Evolutionary conservation across 306 rosid genomes (phyloP).

Genomic region (Hippophae gyantsensis): DNA sequence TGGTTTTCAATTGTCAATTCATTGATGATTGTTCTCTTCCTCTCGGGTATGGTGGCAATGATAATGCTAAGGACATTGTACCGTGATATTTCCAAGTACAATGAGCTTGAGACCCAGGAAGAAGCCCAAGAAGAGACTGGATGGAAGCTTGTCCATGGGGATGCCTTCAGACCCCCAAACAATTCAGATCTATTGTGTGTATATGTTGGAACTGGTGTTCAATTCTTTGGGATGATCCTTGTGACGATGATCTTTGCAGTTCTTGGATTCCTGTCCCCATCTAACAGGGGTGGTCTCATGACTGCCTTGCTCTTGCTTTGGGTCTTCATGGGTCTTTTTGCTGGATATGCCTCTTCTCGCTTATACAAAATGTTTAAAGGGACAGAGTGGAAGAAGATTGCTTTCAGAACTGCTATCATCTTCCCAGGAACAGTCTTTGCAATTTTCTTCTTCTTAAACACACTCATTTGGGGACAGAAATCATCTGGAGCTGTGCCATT

Average conservation of each 20-base stretch:
- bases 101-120: slow-evolving; percentile 96
- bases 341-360: slow-evolving; percentile 83
- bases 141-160: slow-evolving; percentile 99
- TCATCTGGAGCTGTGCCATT: slow-evolving; percentile 99
- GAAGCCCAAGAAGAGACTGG: slow-evolving; percentile 99
- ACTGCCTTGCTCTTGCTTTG: slow-evolving; percentile 96
- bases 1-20: slow-evolving; percentile 97
- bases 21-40: slow-evolving; percentile 96
- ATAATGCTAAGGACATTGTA: slow-evolving; percentile 92
- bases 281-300: slow-evolving; percentile 96
- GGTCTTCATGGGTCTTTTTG: slow-evolving; percentile 96
- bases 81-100: slow-evolving; percentile 95
- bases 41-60: slow-evolving; percentile 99
- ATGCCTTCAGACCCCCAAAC: slow-evolving; percentile 86
- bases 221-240: slow-evolving; percentile 79
- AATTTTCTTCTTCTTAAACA: slow-evolving; percentile 63
- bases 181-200: slow-evolving; percentile 78
- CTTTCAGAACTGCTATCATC: slow-evolving; percentile 65
- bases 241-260: slow-evolving; percentile 94
- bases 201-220: slow-evolving; percentile 94
- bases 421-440: slow-evolving; percentile 75
- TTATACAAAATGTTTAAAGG: slow-evolving; percentile 90
- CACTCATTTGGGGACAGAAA: slow-evolving; percentile 91
- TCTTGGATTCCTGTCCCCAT: slow-evolving; percentile 95
- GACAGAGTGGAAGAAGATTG: slow-evolving; percentile 81